These are phyloP conservation scores for Quercus tomentella DNA, from an alignment of 331 rosid species.

Conservation along the genomic window DNA sequence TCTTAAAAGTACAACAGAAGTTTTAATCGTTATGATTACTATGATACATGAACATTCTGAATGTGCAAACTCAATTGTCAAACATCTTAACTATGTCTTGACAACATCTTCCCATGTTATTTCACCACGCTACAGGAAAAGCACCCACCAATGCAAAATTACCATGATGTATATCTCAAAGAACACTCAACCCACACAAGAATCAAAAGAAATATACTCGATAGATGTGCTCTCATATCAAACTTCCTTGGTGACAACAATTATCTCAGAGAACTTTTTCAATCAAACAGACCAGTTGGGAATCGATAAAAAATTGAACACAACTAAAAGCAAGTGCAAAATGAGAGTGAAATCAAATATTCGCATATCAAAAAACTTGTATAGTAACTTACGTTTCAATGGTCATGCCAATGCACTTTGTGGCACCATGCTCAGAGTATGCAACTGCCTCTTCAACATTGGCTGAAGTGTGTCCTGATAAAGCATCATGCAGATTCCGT, in stretches of 20 bases:
- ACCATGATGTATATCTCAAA: not conserved
- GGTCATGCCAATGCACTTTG: conserved; percentile 97
- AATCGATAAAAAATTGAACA: not conserved
- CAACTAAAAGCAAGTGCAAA: not conserved
- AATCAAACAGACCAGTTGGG: not conserved
- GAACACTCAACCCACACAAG: not conserved
- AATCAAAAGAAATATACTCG: not conserved
- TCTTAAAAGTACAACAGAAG: not conserved
- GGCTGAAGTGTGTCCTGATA: conserved; percentile 96
- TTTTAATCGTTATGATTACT: not conserved
- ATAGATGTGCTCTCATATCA: not conserved
- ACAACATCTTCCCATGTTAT: not conserved
- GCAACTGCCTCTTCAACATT: conserved; percentile 94
- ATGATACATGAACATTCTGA: not conserved
- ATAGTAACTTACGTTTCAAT: conserved; percentile 78
- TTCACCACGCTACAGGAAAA: not conserved
- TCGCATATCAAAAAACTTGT: not conserved
- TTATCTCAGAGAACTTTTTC: not conserved
- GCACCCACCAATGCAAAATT: not conserved
- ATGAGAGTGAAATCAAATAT: not conserved
- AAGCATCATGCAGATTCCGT: conserved; percentile 92
- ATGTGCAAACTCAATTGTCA: not conserved
- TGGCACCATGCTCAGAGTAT: conserved; percentile 90
- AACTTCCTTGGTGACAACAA: not conserved
- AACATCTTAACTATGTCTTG: not conserved